A percentile compares a stretch with the other conserved stretches of the same genome.
These are phyloP conservation scores for Hypomontagnella submonticulosa DNA, from an alignment of 495 filamentous ascomycete species.

Conservation along the genomic window DNA sequence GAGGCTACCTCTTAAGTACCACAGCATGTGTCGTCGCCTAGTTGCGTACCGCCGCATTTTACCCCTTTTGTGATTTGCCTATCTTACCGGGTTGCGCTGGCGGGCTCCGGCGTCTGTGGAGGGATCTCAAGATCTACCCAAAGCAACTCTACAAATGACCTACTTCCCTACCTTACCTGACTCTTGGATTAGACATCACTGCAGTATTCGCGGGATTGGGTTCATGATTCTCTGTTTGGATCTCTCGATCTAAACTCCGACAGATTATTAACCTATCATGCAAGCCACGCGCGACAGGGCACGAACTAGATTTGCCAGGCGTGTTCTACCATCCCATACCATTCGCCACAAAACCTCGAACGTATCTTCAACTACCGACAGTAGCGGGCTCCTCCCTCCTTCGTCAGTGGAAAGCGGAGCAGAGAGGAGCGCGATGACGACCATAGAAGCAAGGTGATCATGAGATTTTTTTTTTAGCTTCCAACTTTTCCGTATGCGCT, in stretches of 20 bases:
- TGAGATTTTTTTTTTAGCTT: slow-evolving; percentile 21
- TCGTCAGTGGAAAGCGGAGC: slow-evolving; percentile 4
- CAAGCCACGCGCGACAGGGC: slow-evolving; percentile 33
- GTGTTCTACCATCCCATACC: slow-evolving; percentile 19
- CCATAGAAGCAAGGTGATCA: slow-evolving; percentile 14
- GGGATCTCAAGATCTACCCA: slow-evolving; percentile 36
- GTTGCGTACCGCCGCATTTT: slow-evolving; percentile 38
- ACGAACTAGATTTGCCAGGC: slow-evolving; percentile 38
- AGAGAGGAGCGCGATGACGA: slow-evolving; percentile 22
- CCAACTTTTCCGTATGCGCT: slow-evolving; percentile 24
- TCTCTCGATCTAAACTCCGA: slow-evolving; percentile 31
- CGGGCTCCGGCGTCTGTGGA: slow-evolving; percentile 21
- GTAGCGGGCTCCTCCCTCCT: slow-evolving; percentile 9
- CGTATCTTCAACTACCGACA: slow-evolving; percentile 34
- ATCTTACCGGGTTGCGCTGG: slow-evolving; percentile 11
- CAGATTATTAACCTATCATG: slow-evolving; percentile 43
- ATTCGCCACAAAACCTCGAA: slow-evolving; percentile 27
- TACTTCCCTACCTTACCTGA: slow-evolving; percentile 25
- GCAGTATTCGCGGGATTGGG: slow-evolving; percentile 29
- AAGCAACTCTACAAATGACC: slow-evolving; percentile 13
- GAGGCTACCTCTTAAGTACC: too few species aligned
- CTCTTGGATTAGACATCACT: slow-evolving; percentile 34
- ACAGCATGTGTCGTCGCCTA: slow-evolving; percentile 37
- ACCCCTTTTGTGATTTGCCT: slow-evolving; percentile 30
- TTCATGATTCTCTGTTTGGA: slow-evolving; percentile 21